phyloP scores from a whole-genome alignment of 768 basidiomycete genomes.

The Kwoniella europaea region DNA sequence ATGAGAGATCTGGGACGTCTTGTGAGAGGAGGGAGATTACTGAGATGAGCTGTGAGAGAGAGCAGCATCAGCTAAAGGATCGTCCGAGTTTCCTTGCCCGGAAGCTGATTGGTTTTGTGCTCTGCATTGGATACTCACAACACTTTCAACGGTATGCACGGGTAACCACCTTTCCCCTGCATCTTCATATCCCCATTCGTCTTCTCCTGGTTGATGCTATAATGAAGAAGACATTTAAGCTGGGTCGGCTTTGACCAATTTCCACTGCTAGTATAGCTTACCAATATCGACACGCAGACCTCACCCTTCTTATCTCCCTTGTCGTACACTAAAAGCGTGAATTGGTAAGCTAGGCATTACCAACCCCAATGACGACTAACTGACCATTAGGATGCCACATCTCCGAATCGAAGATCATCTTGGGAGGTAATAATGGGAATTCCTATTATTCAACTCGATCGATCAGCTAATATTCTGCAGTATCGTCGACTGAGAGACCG shows the following conservation, averaged over 20 bases:
- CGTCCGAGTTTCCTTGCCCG: background rate
- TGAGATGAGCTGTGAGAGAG: slow-evolving; percentile 78
- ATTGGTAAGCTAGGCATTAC: background rate
- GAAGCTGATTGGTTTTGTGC: background rate
- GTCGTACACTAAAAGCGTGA: slow-evolving; percentile 55
- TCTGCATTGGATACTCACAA: slow-evolving; percentile 65
- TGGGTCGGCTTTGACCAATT: slow-evolving; percentile 3
- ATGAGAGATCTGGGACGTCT: slow-evolving; percentile 86
- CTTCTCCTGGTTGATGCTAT: slow-evolving; percentile 92
- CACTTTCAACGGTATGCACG: slow-evolving; percentile 94
- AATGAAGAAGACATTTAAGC: slow-evolving; percentile 19
- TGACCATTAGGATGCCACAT: slow-evolving; percentile 63
- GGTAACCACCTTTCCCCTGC: slow-evolving; percentile 97
- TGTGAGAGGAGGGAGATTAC: slow-evolving; percentile 95
- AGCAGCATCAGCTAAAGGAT: background rate
- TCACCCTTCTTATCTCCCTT: slow-evolving; percentile 60
- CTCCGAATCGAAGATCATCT: slow-evolving; percentile 68
- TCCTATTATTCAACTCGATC: slow-evolving; percentile 60
- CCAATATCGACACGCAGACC: slow-evolving; percentile 62
- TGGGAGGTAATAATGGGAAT: slow-evolving; percentile 87
- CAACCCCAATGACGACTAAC: slow-evolving; percentile 13
- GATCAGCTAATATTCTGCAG: no score
- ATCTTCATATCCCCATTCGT: slow-evolving; percentile 92
- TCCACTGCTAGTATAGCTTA: slow-evolving; percentile 32
- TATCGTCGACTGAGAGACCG: no score